Evolutionary conservation across 2,329 filamentous ascomycete genomes (phyloP), one percentile per base, ranked within the genome.

Genomic region (Westerdykella sp.): DNA sequence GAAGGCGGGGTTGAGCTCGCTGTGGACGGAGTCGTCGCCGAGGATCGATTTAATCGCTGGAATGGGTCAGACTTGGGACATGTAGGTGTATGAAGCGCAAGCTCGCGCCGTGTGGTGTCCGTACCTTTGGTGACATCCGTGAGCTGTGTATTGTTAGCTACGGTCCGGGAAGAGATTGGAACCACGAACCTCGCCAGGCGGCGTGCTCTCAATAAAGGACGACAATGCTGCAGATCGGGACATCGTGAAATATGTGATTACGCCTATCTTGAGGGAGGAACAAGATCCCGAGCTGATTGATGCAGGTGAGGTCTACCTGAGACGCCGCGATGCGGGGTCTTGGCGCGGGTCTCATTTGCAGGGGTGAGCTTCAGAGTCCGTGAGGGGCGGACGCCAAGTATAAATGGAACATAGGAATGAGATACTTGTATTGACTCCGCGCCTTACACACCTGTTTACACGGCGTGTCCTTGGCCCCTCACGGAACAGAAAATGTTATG

Each of bases 151-250:
- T 52, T 52, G 54, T 63, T 58, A 67, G 57, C 46, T 42, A 28
- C 13, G 42, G 21, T 34, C 39, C 35, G 39, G 50, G 47, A 36
- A 34, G 40, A 39, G 14, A 11, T 37, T 50, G 47, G 50, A 52
- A 67, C 70, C 51, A 67, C 72, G 59, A 80, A 95, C 91, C 85
- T 98, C 93, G 75, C 93, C 93, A 16, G 93, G 93, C 38, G 93
- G 93, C 59, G 93, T 89, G 63, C 88, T 87, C 73, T 95, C 84
- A 53, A 98, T 84, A 68, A 97, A 98, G 40, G 89, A 84, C 55
- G 89, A 65, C 39, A 75, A 65, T 16, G 70, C 70, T 44, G 57
- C 52, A 40, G 57, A 53, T 49, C 63, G 65, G 38, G 67, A 66
- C 58, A 67, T 59, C 46, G 43, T 62, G 39, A n/a, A 28, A 43